phyloP scores from a whole-genome alignment of 345 rosid species.

The Salix arbutifolia region DNA sequence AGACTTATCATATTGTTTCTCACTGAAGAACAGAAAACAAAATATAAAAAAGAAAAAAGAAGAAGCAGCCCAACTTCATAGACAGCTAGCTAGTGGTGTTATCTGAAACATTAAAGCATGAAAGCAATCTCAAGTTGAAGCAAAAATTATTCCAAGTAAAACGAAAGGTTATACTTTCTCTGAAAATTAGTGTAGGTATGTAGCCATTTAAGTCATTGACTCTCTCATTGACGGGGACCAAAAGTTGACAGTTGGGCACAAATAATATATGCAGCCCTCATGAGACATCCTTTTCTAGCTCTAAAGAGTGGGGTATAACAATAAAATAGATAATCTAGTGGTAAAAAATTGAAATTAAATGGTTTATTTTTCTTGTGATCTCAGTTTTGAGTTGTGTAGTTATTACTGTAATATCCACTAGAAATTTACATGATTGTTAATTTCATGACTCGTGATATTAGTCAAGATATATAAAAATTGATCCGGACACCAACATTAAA shows the following conservation, averaged over 20 bases:
- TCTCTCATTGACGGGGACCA: constrained; percentile 18
- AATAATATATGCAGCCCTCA: constrained; percentile 18
- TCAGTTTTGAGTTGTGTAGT: accelerated
- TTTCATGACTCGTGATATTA: accelerated
- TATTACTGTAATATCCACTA: accelerated
- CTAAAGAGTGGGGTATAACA: not conserved
- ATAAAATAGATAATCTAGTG: too few species aligned
- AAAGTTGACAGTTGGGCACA: constrained; percentile 24
- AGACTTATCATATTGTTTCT: not conserved
- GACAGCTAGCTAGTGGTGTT: not conserved
- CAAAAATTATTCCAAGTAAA: not conserved
- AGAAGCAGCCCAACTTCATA: not conserved
- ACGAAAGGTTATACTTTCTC: constrained; percentile 7
- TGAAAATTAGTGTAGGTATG: constrained; percentile 12
- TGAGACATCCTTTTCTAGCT: constrained; percentile 8
- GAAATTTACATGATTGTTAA: too few species aligned
- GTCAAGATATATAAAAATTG: accelerated
- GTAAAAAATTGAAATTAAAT: too few species aligned
- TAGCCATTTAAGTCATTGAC: constrained; percentile 12
- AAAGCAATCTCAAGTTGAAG: not conserved
- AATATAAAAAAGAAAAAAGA: too few species aligned
- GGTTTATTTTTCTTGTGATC: too few species aligned
- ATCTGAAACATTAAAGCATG: not conserved
- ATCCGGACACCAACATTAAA: too few species aligned
- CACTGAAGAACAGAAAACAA: not conserved